Evolutionary conservation across 306 rosid genomes (phyloP).

Genomic region (Chamaecrista fasciculata): DNA sequence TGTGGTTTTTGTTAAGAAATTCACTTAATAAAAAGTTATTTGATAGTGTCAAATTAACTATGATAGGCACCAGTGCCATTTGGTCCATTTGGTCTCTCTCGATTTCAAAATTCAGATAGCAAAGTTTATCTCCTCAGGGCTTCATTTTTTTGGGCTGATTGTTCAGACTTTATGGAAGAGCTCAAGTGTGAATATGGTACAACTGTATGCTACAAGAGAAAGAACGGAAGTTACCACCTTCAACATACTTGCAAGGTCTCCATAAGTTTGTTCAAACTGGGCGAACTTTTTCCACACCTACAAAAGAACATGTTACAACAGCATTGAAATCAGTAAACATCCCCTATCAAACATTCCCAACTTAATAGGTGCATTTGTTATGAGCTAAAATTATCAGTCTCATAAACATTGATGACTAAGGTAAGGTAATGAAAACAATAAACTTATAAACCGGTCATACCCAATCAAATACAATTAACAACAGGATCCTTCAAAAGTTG

Average conservation of each 20-base stretch:
- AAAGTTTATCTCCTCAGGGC: too few species aligned
- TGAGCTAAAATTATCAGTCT: not conserved
- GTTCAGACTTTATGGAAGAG: too few species aligned
- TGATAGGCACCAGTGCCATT: too few species aligned
- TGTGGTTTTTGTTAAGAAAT: too few species aligned
- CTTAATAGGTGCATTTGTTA: not conserved
- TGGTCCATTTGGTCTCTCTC: too few species aligned
- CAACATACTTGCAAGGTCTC: constrained; percentile 91
- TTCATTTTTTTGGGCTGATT: too few species aligned
- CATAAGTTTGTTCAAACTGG: constrained; percentile 88
- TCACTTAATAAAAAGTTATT: too few species aligned
- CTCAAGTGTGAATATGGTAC: not conserved
- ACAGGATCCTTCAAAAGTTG: not conserved
- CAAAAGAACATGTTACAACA: constrained; percentile 24
- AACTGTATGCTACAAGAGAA: not conserved
- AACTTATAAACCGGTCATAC: too few species aligned
- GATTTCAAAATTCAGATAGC: too few species aligned
- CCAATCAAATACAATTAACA: not conserved
- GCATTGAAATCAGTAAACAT: constrained; percentile 22
- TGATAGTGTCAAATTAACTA: too few species aligned
- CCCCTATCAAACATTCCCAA: not conserved
- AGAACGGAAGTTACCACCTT: constrained; percentile 50
- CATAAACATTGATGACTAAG: constrained; percentile 14
- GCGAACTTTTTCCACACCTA: constrained; percentile 90
- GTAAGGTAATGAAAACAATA: too few species aligned